Conservation (phyloP, 805 yeast species). For the Candida fluviatilis region DNA sequence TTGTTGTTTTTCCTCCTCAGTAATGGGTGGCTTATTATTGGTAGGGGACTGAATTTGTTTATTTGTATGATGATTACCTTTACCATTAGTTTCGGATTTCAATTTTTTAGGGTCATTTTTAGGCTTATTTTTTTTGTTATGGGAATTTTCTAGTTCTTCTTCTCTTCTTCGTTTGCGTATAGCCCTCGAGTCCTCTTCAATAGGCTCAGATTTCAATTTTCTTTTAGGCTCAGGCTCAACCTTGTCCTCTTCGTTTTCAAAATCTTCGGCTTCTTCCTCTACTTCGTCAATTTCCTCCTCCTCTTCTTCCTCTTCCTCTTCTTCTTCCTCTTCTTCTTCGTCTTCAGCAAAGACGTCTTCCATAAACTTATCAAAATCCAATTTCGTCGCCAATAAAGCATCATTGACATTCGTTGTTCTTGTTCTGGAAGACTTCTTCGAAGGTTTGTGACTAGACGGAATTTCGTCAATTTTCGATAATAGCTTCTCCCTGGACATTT, state of each 20-base stretch:
- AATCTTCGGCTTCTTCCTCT: constrained; percentile 23
- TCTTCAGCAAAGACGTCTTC: constrained; percentile 15
- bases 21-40: constrained; percentile 10
- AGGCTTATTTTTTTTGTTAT: not conserved
- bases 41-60: constrained; percentile 8
- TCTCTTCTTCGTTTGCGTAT: constrained; percentile 7
- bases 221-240: constrained; percentile 7
- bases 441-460: constrained; percentile 10
- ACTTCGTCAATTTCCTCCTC: constrained; percentile 15
- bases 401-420: constrained; percentile 30
- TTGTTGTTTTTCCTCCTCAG: constrained; percentile 40
- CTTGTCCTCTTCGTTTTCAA: constrained; percentile 13
- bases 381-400: constrained; percentile 34
- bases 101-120: constrained; percentile 3
- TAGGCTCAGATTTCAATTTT: not conserved
- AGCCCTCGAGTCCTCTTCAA: not conserved
- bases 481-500: constrained; percentile 26
- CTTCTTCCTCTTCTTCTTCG: constrained; percentile 10
- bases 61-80: constrained; percentile 1
- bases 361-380: constrained; percentile 33
- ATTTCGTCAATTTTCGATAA: constrained; percentile 13
- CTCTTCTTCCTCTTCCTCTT: constrained; percentile 9
- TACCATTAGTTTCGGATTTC: constrained; percentile 6
- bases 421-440: constrained; percentile 16
- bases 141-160: constrained; percentile 1